Evolutionary conservation across 495 filamentous ascomycete species (phyloP).

Genomic region (Rostrohypoxylon terebratum): DNA sequence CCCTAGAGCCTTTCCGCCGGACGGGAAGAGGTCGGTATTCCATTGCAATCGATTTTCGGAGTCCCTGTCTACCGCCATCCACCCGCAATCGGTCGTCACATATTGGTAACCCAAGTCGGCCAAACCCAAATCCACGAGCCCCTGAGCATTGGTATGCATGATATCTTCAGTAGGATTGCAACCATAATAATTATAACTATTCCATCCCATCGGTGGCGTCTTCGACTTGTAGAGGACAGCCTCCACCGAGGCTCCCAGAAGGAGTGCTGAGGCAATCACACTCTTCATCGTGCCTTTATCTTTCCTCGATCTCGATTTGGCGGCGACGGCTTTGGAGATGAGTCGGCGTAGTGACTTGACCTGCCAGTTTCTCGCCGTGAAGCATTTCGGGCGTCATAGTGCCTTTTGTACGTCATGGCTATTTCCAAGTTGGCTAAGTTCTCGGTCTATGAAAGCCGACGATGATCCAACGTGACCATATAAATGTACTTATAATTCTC

Average conservation of each 20-base stretch:
- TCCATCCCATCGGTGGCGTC: conserved; percentile 59
- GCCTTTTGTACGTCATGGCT: conserved; percentile 16
- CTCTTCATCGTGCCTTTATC: conserved; percentile 23
- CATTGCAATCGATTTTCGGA: conserved; percentile 63
- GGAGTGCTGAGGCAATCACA: conserved; percentile 8
- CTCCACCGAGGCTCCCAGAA: conserved; percentile 31
- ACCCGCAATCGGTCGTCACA: conserved; percentile 70
- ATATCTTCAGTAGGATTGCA: conserved; percentile 62
- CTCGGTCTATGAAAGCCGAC: conserved; percentile 10
- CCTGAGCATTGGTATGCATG: conserved; percentile 64
- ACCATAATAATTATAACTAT: conserved; percentile 66
- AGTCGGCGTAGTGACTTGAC: background rate
- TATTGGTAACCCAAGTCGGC: conserved; percentile 63
- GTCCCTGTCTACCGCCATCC: conserved; percentile 59
- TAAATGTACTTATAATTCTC: conserved; percentile 4
- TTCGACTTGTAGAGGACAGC: conserved; percentile 38
- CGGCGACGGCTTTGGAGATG: background rate
- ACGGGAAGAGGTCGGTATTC: conserved; percentile 65
- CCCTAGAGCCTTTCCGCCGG: conserved; percentile 61
- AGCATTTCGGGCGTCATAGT: background rate
- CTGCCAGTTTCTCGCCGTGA: background rate
- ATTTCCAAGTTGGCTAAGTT: conserved; percentile 11
- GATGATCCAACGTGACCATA: conserved; percentile 1
- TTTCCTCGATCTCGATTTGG: background rate
- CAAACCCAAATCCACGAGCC: conserved; percentile 66